Conservation (phyloP, 1,284 basidiomycete genomes). For the Earliella scabrosa region DNA sequence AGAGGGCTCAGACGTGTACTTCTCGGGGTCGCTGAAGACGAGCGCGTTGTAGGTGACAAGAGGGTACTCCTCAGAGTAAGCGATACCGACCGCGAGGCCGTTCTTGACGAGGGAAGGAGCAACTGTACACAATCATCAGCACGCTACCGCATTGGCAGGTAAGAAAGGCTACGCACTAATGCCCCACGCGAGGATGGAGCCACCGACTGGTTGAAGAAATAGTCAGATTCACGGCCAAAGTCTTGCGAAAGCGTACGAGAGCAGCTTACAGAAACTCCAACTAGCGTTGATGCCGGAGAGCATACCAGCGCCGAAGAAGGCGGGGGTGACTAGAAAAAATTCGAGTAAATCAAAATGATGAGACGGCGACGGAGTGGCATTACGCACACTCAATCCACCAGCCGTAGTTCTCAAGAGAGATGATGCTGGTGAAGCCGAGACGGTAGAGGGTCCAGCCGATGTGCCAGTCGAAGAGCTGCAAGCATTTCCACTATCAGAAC, state of each 20-base stretch:
- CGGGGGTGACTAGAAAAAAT: constrained; percentile 53
- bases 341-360: constrained; percentile 13
- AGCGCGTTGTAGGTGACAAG: constrained; percentile 47
- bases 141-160: neutral
- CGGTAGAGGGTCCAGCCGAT: constrained; percentile 68
- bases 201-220: constrained; percentile 41
- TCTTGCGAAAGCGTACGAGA: neutral
- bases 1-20: constrained; percentile 50
- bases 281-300: constrained; percentile 68
- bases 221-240: neutral
- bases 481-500: neutral
- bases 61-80: constrained; percentile 48
- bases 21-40: constrained; percentile 47
- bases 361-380: constrained; percentile 13
- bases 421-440: constrained; percentile 63
- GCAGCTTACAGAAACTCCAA: constrained; percentile 60
- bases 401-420: constrained; percentile 61
- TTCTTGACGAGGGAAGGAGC: constrained; percentile 59
- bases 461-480: constrained; percentile 67
- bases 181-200: constrained; percentile 65
- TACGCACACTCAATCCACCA: constrained; percentile 54
- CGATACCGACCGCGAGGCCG: constrained; percentile 51
- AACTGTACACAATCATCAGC: constrained; percentile 30
- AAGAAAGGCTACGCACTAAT: constrained; percentile 38
- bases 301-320: constrained; percentile 73